Base-by-base conservation (phyloP, 1,284 basidiomycete species). In the Hemileia vastatrix region DNA sequence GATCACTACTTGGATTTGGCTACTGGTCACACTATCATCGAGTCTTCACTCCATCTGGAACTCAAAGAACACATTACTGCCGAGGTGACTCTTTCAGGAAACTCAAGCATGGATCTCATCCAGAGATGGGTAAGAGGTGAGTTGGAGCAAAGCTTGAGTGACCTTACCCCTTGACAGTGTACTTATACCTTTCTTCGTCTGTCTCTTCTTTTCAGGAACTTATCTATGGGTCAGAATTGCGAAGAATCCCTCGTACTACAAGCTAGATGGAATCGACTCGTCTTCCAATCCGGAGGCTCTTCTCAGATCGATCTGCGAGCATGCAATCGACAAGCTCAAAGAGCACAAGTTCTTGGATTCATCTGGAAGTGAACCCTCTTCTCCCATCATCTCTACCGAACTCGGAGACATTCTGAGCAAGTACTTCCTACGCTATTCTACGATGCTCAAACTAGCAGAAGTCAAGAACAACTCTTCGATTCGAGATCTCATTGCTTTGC, bases 371-470 rank as follows among this genome's bases (percentile, higher is more conserved):
- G 8, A 36, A 45, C 6, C 64, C 63, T 18, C 60, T 9, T 40
- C 36, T 40, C 36, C 36, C 15, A 40, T 70, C 51, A 36, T 15
- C 8, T 63, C 65, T 19, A 71, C 70, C 6, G 67, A 65, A 18
- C 65, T 67, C 6, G 70, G 70, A 51, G 63, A 68, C 24, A 72
- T 70, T 63, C 67, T 72, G 65, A 66, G 67, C 5, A 67, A 68
- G 56, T 68, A 68, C 66, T 71, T 67, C 27, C 33, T 70, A 3
- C 65, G 63, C 4, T 67, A 67, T 55, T 64, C 65, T 27, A 71
- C 70, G 13, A 67, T 72, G 67, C 53, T 68, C 11, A 53, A 54
- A 9, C 57, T 72, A 6, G 59, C 68, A 33, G 43, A 51, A 9
- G 54, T 71, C 4, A 57, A 65, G n/a, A n/a, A n/a, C n/a, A n/a